Evolutionary conservation across 805 yeast genomes (phyloP).

Genomic region (Candida koratica): DNA sequence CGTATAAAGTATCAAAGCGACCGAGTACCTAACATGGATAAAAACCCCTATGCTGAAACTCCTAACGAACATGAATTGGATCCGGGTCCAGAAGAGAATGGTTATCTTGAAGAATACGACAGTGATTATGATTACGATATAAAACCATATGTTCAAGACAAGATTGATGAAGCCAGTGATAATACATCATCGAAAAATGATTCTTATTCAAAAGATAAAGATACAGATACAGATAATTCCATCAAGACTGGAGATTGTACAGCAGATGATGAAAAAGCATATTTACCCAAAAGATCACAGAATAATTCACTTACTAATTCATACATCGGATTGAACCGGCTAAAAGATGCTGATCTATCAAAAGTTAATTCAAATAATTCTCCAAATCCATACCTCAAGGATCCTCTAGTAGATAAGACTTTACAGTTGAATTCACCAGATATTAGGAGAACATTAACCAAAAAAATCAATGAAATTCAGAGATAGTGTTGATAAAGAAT

Average conservation of each 20-base stretch:
- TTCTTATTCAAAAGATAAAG: constrained; percentile 1
- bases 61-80: constrained; percentile 4
- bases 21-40: constrained; percentile 20
- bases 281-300: constrained; percentile 30
- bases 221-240: not conserved
- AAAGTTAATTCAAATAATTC: constrained; percentile 11
- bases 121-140: constrained; percentile 9
- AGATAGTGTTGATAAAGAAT: too few species aligned
- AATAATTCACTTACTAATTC: constrained; percentile 31
- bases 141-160: constrained; percentile 2
- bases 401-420: constrained; percentile 1
- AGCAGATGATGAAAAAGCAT: constrained; percentile 20
- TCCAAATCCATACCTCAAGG: constrained; percentile 3
- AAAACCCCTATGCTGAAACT: constrained; percentile 26
- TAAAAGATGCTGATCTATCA: constrained; percentile 28
- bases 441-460: constrained; percentile 17
- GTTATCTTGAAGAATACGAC: constrained; percentile 4
- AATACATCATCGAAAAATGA: not conserved
- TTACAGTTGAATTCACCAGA: constrained; percentile 23
- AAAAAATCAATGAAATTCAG: constrained; percentile 8
- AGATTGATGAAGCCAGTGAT: not conserved
- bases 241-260: not conserved
- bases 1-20: constrained; percentile 18
- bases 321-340: constrained; percentile 35
- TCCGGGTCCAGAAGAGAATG: constrained; percentile 2